Percentiles rank a stretch among this genome's conserved stretches.
Evolutionary conservation across 495 filamentous ascomycete genomes (phyloP).

Genomic region (Lasiosphaeria hispida): DNA sequence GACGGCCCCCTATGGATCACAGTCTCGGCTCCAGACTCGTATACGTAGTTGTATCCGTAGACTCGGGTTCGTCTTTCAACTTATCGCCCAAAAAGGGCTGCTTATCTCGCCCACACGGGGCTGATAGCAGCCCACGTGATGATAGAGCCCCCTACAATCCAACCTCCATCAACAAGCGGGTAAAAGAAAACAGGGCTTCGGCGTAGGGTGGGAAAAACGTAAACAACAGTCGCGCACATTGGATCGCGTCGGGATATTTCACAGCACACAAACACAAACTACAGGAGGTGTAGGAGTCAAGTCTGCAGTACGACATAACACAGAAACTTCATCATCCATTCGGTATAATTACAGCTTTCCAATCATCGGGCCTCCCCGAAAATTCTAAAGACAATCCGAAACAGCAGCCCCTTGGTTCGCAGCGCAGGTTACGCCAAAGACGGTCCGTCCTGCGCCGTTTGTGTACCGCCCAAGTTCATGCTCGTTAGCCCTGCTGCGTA

Average conservation of each 20-base stretch:
- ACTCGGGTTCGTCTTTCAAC: too few species aligned
- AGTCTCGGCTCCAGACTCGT: too few species aligned
- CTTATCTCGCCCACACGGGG: too few species aligned
- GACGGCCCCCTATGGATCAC: too few species aligned
- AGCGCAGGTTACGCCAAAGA: conserved; percentile 1
- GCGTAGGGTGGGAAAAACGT: neutral
- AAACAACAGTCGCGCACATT: neutral
- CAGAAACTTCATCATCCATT: conserved; percentile 10
- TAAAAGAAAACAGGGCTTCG: too few species aligned
- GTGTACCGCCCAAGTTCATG: neutral
- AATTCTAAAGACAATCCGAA: neutral
- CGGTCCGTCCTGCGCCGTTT: conserved; percentile 3
- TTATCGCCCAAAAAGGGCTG: too few species aligned
- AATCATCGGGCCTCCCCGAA: neutral
- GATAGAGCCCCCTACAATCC: too few species aligned
- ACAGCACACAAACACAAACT: neutral
- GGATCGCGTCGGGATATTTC: neutral
- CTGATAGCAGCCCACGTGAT: too few species aligned
- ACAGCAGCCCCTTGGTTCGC: neutral
- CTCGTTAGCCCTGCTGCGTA: neutral
- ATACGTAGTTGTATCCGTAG: too few species aligned
- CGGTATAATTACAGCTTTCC: conserved; percentile 28
- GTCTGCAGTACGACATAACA: neutral
- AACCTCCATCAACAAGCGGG: too few species aligned
- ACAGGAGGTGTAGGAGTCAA: too few species aligned